Percentiles rank a stretch among this genome's conserved stretches.
Evolutionary conservation across 2,329 filamentous ascomycete genomes (phyloP).

Genomic region (Fusarium sp.): DNA sequence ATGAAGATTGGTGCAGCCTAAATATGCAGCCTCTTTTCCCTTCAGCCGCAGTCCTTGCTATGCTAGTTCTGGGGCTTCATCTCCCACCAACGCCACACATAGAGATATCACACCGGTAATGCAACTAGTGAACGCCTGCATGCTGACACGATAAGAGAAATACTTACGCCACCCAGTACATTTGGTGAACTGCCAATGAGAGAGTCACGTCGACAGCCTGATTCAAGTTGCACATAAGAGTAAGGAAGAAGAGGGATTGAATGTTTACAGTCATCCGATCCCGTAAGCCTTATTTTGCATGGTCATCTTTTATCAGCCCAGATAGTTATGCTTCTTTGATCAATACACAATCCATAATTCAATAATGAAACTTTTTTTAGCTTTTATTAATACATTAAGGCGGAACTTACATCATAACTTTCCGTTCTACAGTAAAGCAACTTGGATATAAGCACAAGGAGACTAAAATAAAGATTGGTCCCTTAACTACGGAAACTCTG

Average conservation of each 20-base stretch:
- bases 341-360: neutral
- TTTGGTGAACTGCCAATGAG: accelerated
- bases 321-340: too few relatives aligned
- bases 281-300: neutral
- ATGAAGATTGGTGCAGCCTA: accelerated
- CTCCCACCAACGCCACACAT: neutral
- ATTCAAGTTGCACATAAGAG: too few relatives aligned
- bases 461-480: accelerated
- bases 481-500: neutral
- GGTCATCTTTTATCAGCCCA: too few relatives aligned
- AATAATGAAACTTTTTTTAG: neutral
- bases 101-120: neutral
- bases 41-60: neutral
- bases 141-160: neutral
- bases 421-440: too few relatives aligned
- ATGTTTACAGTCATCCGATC: neutral
- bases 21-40: neutral
- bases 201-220: neutral
- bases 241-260: neutral
- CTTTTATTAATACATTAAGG: accelerated
- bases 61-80: neutral
- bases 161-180: accelerated
- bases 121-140: neutral
- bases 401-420: neutral
- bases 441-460: neutral